phyloP scores from a whole-genome alignment of 345 rosid species.

The Dipteronia sinensis region DNA sequence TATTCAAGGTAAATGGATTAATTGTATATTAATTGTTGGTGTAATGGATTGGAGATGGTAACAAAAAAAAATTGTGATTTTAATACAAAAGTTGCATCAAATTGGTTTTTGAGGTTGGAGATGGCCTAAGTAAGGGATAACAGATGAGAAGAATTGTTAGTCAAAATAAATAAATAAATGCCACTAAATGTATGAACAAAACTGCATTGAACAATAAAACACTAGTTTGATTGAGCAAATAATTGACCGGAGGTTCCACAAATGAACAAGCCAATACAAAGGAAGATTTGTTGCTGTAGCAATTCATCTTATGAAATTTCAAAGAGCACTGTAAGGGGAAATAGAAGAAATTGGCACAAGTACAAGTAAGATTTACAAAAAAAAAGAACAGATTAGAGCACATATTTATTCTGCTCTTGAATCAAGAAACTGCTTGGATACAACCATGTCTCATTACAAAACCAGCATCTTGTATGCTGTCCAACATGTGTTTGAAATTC shows the following conservation, averaged over 20 bases:
- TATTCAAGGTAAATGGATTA: too few relatives aligned
- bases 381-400: not conserved
- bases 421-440: not conserved
- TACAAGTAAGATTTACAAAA: not conserved
- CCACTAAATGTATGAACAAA: not conserved
- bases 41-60: too few relatives aligned
- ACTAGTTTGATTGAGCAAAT: not conserved
- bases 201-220: not conserved
- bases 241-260: not conserved
- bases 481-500: slow-evolving; percentile 10
- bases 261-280: not conserved
- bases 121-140: too few relatives aligned
- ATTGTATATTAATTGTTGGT: too few relatives aligned
- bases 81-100: too few relatives aligned
- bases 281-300: not conserved
- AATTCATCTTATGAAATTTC: not conserved
- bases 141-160: too few relatives aligned
- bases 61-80: too few relatives aligned
- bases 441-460: slow-evolving; percentile 23
- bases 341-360: not conserved
- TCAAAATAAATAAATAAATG: not conserved
- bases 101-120: too few relatives aligned
- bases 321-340: not conserved
- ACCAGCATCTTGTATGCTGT: slow-evolving; percentile 11
- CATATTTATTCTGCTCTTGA: slow-evolving; percentile 13